These are phyloP conservation scores for Kodamaea suecica DNA, from an alignment of 1,139 yeast genomes.

Conservation along the genomic window DNA sequence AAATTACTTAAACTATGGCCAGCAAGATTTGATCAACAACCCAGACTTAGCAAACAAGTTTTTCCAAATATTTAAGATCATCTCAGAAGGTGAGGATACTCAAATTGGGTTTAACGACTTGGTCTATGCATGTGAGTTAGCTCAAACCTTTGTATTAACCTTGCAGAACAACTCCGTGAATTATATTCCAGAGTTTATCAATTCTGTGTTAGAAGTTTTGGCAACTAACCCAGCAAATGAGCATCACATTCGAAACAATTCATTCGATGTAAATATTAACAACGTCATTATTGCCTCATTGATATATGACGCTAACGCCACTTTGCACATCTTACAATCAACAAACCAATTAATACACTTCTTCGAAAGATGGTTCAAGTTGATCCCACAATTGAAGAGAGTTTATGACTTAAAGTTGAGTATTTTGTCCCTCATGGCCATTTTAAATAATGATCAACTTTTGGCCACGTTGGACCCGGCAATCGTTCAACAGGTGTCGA, in stretches of 20 bases:
- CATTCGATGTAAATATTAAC: slow-evolving; percentile 54
- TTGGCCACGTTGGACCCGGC: slow-evolving; percentile 19
- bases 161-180: slow-evolving; percentile 40
- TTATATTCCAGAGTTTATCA: slow-evolving; percentile 41
- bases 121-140: slow-evolving; percentile 48
- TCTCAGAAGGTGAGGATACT: slow-evolving; percentile 34
- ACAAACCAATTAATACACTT: slow-evolving; percentile 46
- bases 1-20: slow-evolving; percentile 75
- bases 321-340: slow-evolving; percentile 54
- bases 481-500: slow-evolving; percentile 34
- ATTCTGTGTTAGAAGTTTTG: slow-evolving; percentile 22
- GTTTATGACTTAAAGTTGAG: slow-evolving; percentile 82
- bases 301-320: slow-evolving; percentile 55
- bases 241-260: slow-evolving; percentile 28
- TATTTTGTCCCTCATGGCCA: slow-evolving; percentile 59
- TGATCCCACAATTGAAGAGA: slow-evolving; percentile 57
- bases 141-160: slow-evolving; percentile 53
- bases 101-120: slow-evolving; percentile 49
- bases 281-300: slow-evolving; percentile 69
- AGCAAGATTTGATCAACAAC: slow-evolving; percentile 39
- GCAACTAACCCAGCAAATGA: slow-evolving; percentile 9
- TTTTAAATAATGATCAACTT: slow-evolving; percentile 34
- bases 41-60: slow-evolving; percentile 22
- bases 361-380: slow-evolving; percentile 66
- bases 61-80: slow-evolving; percentile 36